Evolutionary conservation across 352 stramenopile genomes (phyloP).

Genomic region (Pythium sukuiense): DNA sequence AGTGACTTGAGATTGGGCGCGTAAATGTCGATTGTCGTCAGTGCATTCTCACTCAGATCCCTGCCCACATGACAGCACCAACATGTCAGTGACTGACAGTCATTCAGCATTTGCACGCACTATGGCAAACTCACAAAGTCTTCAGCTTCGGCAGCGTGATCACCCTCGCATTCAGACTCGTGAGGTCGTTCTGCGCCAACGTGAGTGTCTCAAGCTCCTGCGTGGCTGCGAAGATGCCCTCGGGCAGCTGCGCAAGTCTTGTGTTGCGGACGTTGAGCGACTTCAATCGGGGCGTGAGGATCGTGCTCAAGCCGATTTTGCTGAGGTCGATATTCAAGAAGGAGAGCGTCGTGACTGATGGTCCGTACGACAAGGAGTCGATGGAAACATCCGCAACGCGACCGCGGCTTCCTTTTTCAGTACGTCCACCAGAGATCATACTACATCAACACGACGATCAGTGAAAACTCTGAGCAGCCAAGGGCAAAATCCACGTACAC

Average conservation of each 20-base stretch:
- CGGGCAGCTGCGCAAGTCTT: neutral
- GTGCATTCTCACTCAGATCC: neutral
- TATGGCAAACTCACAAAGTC: neutral
- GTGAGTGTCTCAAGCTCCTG: neutral
- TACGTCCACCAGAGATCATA: neutral
- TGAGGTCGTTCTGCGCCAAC: neutral
- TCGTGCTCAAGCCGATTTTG: neutral
- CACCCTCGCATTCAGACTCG: neutral
- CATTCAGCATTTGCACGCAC: neutral
- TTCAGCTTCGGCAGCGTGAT: neutral
- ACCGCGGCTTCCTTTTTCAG: neutral
- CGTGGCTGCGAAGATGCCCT: neutral
- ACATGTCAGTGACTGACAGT: neutral
- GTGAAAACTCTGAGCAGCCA: neutral
- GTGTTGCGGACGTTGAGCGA: neutral
- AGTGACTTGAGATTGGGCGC: neutral
- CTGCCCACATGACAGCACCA: neutral
- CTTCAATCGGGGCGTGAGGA: neutral
- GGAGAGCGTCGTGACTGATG: neutral
- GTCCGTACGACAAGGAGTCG: neutral
- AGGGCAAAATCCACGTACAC: neutral
- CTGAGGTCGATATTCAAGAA: neutral
- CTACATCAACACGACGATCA: neutral
- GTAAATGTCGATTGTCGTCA: neutral
- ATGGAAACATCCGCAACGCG: neutral